phyloP scores from a whole-genome alignment of 2,329 filamentous ascomycete genomes.

The Catunica adiposa region DNA sequence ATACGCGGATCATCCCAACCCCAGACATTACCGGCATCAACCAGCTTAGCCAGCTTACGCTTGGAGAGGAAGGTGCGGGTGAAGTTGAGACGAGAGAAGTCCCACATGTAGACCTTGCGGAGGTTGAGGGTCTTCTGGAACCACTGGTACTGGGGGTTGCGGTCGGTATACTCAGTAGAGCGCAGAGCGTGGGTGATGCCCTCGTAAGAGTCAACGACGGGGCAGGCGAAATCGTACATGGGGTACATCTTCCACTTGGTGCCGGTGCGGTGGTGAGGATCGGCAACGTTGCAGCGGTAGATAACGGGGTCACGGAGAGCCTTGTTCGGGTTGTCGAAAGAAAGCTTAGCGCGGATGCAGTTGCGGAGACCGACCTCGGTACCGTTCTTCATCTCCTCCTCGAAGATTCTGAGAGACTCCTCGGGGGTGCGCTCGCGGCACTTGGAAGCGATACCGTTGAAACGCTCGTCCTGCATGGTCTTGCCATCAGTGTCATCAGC shows the following conservation, averaged over 20 bases:
- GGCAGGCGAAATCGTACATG: constrained; percentile 75
- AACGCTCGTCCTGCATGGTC: constrained; percentile 70
- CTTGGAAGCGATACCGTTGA: constrained; percentile 67
- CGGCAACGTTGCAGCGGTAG: constrained; percentile 69
- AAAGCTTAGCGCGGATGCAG: constrained; percentile 92
- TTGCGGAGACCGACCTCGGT: constrained; percentile 63
- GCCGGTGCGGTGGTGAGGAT: constrained; percentile 60
- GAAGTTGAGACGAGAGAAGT: constrained; percentile 74
- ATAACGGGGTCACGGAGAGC: constrained; percentile 93
- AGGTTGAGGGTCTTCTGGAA: constrained; percentile 59
- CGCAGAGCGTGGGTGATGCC: constrained; percentile 70
- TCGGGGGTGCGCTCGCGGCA: constrained; percentile 64
- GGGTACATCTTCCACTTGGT: constrained; percentile 72
- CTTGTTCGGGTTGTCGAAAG: constrained; percentile 82
- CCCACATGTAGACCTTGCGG: constrained; percentile 68
- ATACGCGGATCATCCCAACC: constrained; percentile 80
- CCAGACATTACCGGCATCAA: constrained; percentile 58
- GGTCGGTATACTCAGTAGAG: constrained; percentile 76
- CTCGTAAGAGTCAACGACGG: constrained; percentile 64
- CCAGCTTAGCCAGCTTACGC: constrained; percentile 70
- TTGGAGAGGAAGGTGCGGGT: constrained; percentile 70
- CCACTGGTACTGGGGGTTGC: constrained; percentile 77
- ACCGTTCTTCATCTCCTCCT: constrained; percentile 83
- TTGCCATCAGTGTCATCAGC: constrained; percentile 88
- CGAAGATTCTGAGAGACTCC: constrained; percentile 72